Evolutionary conservation across 768 basidiomycete species (phyloP).

Genomic region (Termitomyces sp.): DNA sequence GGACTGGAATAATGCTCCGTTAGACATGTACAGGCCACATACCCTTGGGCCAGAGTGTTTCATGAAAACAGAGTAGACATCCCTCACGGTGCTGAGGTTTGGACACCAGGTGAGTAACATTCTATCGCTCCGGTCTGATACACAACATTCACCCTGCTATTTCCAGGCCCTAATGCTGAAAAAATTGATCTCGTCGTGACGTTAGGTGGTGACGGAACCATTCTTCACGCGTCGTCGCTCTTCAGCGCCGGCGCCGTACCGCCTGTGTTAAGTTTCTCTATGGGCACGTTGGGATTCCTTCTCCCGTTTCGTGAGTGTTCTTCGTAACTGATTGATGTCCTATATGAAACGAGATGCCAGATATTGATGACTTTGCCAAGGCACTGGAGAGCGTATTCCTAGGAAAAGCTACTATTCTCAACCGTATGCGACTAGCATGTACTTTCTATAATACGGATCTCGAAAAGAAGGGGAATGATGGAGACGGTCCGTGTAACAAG

Average conservation of each 20-base stretch:
- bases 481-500: constrained; percentile 46
- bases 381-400: constrained; percentile 77
- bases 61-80: constrained; percentile 67
- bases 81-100: constrained; percentile 59
- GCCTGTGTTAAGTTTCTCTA: constrained; percentile 86
- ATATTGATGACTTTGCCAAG: constrained; percentile 82
- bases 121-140: background rate
- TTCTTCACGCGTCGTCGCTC: constrained; percentile 87
- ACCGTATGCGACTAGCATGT: constrained; percentile 89
- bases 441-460: constrained; percentile 65
- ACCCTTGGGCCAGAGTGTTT: constrained; percentile 61
- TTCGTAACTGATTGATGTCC: background rate
- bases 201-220: constrained; percentile 92
- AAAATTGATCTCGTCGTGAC: constrained; percentile 87
- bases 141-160: background rate
- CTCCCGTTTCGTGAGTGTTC: constrained; percentile 82
- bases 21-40: constrained; percentile 56
- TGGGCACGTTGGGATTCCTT: constrained; percentile 92
- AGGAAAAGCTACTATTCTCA: constrained; percentile 77
- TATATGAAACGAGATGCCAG: constrained; percentile 34
- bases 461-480: constrained; percentile 50
- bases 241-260: constrained; percentile 91
- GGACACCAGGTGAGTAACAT: constrained; percentile 53
- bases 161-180: constrained; percentile 44
- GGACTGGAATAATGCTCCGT: background rate